Evolutionary conservation across 2,329 filamentous ascomycete genomes (phyloP).

Genomic region (Aspergillus floridensis): DNA sequence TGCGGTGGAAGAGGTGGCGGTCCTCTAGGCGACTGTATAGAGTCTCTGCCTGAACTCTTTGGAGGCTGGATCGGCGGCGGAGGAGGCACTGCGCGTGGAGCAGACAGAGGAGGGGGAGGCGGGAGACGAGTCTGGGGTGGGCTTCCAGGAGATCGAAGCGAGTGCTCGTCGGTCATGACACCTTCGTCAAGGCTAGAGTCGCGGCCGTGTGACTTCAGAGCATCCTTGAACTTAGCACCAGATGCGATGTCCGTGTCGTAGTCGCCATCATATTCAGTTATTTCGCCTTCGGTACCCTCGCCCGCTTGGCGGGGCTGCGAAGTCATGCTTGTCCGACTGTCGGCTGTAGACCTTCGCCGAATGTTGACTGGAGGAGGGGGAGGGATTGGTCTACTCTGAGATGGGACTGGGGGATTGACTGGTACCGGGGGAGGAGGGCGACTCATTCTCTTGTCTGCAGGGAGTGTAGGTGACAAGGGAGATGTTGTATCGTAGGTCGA

Average conservation of each 20-base stretch:
- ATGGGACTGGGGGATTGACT: slow-evolving; percentile 37
- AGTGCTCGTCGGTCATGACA: slow-evolving; percentile 54
- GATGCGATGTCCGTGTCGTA: slow-evolving; percentile 97
- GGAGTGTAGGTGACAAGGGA: slow-evolving; percentile 29
- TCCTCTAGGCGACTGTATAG: slow-evolving; percentile 33
- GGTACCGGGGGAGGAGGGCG: slow-evolving; percentile 45
- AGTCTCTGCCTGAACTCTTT: slow-evolving; percentile 38
- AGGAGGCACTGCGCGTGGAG: slow-evolving; percentile 62
- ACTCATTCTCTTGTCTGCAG: slow-evolving; percentile 43
- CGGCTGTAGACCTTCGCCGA: slow-evolving; percentile 60
- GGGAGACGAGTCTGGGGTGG: slow-evolving; percentile 38
- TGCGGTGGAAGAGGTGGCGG: slow-evolving; percentile 50
- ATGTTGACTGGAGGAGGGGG: slow-evolving; percentile 56
- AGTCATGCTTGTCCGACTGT: slow-evolving; percentile 45
- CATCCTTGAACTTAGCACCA: slow-evolving; percentile 91
- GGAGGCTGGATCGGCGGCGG: slow-evolving; percentile 63
- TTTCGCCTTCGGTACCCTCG: slow-evolving; percentile 70
- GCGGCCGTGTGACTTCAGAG: slow-evolving; percentile 75
- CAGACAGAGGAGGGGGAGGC: slow-evolving; percentile 57
- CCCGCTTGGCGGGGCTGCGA: slow-evolving; percentile 49
- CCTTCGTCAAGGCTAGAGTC: slow-evolving; percentile 74
- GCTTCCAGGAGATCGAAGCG: slow-evolving; percentile 48
- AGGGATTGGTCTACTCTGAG: slow-evolving; percentile 63
- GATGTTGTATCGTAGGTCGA: slow-evolving; percentile 47
- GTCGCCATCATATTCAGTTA: slow-evolving; percentile 94